Percentiles rank a stretch among this genome's conserved stretches.
phyloP scores from a whole-genome alignment of 2,329 filamentous ascomycete species.

The Whalleya microplaca region DNA sequence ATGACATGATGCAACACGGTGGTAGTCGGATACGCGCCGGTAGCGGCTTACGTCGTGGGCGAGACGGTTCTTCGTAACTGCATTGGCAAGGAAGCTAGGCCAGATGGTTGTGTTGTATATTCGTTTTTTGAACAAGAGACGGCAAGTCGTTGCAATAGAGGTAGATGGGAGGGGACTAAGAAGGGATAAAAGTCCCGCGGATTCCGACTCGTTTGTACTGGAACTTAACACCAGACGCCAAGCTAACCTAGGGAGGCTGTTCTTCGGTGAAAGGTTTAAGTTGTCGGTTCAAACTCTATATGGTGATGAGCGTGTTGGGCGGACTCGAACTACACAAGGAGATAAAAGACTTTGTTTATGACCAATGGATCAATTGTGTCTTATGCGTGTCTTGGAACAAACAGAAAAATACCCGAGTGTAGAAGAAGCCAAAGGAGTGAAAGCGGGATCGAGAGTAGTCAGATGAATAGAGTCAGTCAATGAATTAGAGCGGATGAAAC shows the following conservation, averaged over 20 bases:
- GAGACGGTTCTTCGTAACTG: conserved; percentile 6
- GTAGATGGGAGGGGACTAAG: too few relatives aligned
- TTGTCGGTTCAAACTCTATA: not conserved
- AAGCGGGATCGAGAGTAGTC: too few relatives aligned
- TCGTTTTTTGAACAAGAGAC: conserved; percentile 1
- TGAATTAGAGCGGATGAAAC: not conserved
- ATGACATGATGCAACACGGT: conserved; percentile 45
- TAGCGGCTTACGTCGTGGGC: conserved; percentile 14
- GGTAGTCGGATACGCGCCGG: conserved; percentile 5
- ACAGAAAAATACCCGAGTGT: not conserved
- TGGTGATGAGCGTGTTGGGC: not conserved
- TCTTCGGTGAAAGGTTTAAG: not conserved
- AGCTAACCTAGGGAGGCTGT: not conserved
- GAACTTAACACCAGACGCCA: not conserved
- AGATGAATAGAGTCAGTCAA: too few relatives aligned
- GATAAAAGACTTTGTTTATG: not conserved
- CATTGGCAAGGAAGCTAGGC: conserved; percentile 15
- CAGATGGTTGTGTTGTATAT: conserved; percentile 2
- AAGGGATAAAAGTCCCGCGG: not conserved
- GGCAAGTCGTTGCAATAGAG: not conserved
- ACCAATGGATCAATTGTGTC: not conserved
- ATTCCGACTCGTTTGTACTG: not conserved
- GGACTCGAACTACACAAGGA: not conserved
- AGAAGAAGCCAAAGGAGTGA: not conserved
- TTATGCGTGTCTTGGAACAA: not conserved